Percentiles rank a stretch among this genome's conserved stretches.
These are phyloP conservation scores for Diaporthe destruens DNA, from an alignment of 2,329 filamentous ascomycete species.

Conservation along the genomic window DNA sequence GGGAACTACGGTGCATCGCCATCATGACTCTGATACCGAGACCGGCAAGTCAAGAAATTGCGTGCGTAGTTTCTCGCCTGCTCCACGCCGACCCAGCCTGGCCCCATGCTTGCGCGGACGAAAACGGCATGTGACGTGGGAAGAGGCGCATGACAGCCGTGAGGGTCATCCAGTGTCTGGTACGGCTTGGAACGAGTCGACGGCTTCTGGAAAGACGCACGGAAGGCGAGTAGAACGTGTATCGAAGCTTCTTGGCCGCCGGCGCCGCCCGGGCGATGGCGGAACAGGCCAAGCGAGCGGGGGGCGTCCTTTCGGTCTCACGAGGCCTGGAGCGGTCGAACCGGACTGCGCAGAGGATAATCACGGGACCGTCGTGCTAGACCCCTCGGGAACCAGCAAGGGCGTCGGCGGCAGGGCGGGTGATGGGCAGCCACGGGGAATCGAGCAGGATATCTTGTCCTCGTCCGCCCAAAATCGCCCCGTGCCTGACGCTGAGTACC, in stretches of 20 bases:
- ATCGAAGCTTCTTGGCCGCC: constrained; percentile 20
- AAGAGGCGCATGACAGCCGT: constrained; percentile 9
- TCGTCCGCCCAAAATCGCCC: not conserved
- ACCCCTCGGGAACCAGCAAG: not conserved
- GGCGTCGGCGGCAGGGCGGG: not conserved
- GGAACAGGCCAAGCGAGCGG: not conserved
- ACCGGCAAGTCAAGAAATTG: constrained; percentile 7
- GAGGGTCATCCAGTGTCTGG: not conserved
- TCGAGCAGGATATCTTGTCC: not conserved
- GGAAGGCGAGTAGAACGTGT: constrained; percentile 16
- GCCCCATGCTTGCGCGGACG: not conserved
- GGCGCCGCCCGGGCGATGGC: constrained; percentile 2
- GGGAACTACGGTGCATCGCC: not conserved
- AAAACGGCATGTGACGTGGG: constrained; percentile 1
- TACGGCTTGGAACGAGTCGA: constrained; percentile 5
- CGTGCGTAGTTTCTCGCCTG: not conserved
- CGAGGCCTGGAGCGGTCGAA: constrained; percentile 14
- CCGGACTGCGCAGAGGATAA: not conserved
- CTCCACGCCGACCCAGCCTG: not conserved
- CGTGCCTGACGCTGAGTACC: not conserved
- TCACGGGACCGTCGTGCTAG: constrained; percentile 14
- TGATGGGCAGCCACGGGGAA: not conserved
- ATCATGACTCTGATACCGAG: constrained; percentile 31
- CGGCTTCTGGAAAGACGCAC: constrained; percentile 33
- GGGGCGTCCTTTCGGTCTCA: not conserved